A percentile compares a stretch with the other conserved stretches of the same genome.
Conservation (phyloP, 352 stramenopile species). For the Phytophthora citricola region DNA sequence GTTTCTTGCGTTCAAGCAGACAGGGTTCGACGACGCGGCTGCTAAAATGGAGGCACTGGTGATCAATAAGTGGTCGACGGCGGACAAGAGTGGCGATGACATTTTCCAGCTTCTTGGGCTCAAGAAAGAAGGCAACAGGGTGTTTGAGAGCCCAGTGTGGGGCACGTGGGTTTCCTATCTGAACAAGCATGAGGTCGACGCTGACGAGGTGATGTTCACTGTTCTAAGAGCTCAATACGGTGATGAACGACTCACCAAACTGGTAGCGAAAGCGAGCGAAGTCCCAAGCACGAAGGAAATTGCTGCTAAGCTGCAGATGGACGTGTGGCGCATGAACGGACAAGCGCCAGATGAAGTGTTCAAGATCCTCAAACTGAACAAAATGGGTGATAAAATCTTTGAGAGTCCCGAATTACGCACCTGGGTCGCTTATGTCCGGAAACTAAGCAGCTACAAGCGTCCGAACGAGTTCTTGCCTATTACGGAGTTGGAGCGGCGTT, state of each 20-base stretch:
- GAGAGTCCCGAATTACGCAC: not conserved
- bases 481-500: not conserved
- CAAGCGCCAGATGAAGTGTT: slow-evolving; percentile 7
- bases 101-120: slow-evolving; percentile 7
- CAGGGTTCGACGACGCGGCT: not conserved
- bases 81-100: slow-evolving; percentile 2
- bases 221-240: not conserved
- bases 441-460: not conserved
- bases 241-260: not conserved
- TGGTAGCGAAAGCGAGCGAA: not conserved
- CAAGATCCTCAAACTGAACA: not conserved
- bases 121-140: not conserved
- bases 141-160: slow-evolving; percentile 1
- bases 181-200: not conserved
- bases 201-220: not conserved
- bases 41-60: slow-evolving; percentile 5
- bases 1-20: not conserved
- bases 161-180: not conserved
- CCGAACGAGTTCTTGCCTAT: not conserved
- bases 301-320: not conserved
- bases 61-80: not conserved
- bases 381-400: not conserved
- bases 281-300: not conserved
- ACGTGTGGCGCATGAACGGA: not conserved
- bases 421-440: slow-evolving; percentile 2